Conservation (phyloP, 1,284 basidiomycete species). For the Anthracocystis walkeri region DNA sequence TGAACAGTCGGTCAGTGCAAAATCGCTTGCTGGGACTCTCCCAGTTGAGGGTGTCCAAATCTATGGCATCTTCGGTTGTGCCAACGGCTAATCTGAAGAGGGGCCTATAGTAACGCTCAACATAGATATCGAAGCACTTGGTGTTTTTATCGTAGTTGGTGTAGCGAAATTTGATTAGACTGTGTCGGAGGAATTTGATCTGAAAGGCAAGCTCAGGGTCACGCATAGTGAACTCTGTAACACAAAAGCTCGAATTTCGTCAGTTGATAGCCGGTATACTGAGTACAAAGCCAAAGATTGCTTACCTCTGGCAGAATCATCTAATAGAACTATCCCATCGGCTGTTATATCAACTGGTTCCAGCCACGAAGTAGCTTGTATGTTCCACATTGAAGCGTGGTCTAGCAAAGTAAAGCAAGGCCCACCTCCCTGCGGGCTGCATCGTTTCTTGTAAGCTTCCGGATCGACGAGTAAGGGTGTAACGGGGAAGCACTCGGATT, state of each 20-base stretch:
- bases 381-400: too few species aligned
- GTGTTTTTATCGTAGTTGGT: slow-evolving; percentile 12
- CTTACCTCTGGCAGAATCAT: too few species aligned
- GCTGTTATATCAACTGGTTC: too few species aligned
- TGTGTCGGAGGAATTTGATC: slow-evolving; percentile 1
- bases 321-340: too few species aligned
- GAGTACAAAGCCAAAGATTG: too few species aligned
- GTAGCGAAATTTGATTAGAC: slow-evolving; percentile 7
- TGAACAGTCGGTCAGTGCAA: slow-evolving; percentile 8
- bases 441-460: too few species aligned
- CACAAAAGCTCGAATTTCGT: not conserved
- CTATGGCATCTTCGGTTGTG: not conserved
- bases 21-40: not conserved
- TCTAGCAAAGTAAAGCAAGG: too few species aligned
- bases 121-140: slow-evolving; percentile 5
- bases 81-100: not conserved
- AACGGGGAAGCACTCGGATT: too few species aligned
- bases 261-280: too few species aligned
- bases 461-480: too few species aligned
- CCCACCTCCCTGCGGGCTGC: too few species aligned
- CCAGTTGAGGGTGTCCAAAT: slow-evolving; percentile 5
- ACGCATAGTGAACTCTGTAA: slow-evolving; percentile 8
- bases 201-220: slow-evolving; percentile 8
- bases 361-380: too few species aligned
- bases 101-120: not conserved